Percentiles rank a stretch among this genome's conserved stretches.
phyloP scores from a whole-genome alignment of 176 grass and related monocot genomes.

The Cymbopogon citratus region DNA sequence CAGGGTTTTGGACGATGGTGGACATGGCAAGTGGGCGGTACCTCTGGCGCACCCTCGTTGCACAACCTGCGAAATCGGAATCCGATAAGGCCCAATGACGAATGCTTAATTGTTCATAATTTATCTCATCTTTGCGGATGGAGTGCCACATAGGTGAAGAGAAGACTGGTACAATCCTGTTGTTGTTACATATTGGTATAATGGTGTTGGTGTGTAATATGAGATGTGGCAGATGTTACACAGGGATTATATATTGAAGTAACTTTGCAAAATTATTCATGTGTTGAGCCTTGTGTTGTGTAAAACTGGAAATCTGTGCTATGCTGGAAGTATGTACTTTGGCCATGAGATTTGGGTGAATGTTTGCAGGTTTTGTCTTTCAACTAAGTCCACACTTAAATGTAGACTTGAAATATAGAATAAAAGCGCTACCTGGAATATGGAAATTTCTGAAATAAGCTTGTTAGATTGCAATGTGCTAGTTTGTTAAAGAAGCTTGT shows the following conservation, averaged over 20 bases:
- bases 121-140: background rate
- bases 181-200: background rate
- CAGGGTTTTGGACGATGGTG: conserved; percentile 79
- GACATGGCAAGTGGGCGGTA: conserved; percentile 93
- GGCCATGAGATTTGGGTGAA: background rate
- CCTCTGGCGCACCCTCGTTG: conserved; percentile 73
- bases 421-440: background rate
- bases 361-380: background rate
- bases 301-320: background rate
- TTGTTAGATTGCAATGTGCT: background rate
- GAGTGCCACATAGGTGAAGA: background rate
- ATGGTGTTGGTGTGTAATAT: background rate
- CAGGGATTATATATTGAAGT: background rate
- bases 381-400: background rate
- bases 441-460: background rate
- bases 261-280: background rate
- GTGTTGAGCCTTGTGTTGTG: background rate
- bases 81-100: conserved; percentile 43
- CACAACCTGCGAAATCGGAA: conserved; percentile 32
- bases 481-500: background rate
- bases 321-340: background rate
- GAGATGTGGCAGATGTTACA: background rate
- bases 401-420: background rate
- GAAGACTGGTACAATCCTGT: background rate
- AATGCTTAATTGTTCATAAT: background rate